Conservation (phyloP, 805 yeast species). For the Metschnikowia peoriensis region DNA sequence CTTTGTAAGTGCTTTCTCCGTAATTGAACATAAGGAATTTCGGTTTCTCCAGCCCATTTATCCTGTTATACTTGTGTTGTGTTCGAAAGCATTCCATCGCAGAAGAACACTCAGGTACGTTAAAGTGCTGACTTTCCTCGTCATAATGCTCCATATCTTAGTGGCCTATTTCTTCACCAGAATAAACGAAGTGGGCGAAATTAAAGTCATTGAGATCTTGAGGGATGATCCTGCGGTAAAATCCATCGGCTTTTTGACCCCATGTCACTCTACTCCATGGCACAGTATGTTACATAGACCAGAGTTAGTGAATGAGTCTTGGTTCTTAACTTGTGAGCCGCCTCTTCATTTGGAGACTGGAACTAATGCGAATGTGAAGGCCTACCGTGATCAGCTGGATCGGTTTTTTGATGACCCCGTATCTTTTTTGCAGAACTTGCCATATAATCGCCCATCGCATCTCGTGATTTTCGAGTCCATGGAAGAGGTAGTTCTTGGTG, state of each 20-base stretch:
- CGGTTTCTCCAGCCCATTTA: conserved; percentile 84
- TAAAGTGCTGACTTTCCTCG: conserved; percentile 11
- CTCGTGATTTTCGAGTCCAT: conserved; percentile 70
- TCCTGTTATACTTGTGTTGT: conserved; percentile 61
- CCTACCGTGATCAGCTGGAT: conserved; percentile 86
- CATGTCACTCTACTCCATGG: conserved; percentile 98
- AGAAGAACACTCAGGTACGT: background rate
- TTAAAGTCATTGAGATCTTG: conserved; percentile 59
- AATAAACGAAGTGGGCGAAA: conserved; percentile 85
- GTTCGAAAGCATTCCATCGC: conserved; percentile 30
- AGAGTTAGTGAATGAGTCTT: conserved; percentile 39
- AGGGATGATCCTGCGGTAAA: conserved; percentile 37
- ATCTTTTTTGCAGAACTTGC: conserved; percentile 44
- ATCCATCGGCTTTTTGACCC: conserved; percentile 80
- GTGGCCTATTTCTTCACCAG: conserved; percentile 54
- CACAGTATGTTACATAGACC: conserved; percentile 75
- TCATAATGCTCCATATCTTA: conserved; percentile 32
- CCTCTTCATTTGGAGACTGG: conserved; percentile 50
- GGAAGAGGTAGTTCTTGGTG: conserved; percentile 41
- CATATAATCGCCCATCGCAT: conserved; percentile 50
- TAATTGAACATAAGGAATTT: conserved; percentile 82
- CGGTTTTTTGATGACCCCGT: conserved; percentile 67
- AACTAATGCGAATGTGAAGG: conserved; percentile 24
- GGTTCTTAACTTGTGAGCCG: conserved; percentile 92
- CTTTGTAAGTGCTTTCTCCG: conserved; percentile 58